These are phyloP conservation scores for Drechslerella stenobrocha DNA, from an alignment of 2,329 filamentous ascomycete species.

Conservation along the genomic window DNA sequence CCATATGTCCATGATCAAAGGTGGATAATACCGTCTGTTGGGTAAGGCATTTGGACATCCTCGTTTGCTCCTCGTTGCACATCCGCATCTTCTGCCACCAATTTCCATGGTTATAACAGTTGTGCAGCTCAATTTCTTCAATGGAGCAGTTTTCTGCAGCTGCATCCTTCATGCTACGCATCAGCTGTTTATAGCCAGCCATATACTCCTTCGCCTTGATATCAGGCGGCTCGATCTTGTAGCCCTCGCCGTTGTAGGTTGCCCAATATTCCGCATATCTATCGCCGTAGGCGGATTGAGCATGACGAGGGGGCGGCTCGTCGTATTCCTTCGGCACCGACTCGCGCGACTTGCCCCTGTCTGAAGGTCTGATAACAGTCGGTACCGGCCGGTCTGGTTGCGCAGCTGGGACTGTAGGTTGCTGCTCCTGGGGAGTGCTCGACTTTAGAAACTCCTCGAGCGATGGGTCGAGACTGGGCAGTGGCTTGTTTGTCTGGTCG, in stretches of 20 bases:
- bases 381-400: conserved; percentile 58
- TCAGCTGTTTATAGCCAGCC: conserved; percentile 80
- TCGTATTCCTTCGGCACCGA: conserved; percentile 16
- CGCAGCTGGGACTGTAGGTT: conserved; percentile 27
- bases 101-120: conserved; percentile 76
- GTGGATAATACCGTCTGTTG: conserved; percentile 71
- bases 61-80: conserved; percentile 75
- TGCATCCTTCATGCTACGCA: conserved; percentile 73
- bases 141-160: conserved; percentile 91
- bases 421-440: conserved; percentile 66
- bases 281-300: conserved; percentile 61
- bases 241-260: conserved; percentile 69
- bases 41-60: conserved; percentile 82
- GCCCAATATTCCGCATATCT: conserved; percentile 89
- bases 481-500: conserved; percentile 62
- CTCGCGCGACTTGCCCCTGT: conserved; percentile 10
- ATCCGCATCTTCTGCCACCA: conserved; percentile 72
- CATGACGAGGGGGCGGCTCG: conserved; percentile 48
- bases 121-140: conserved; percentile 78
- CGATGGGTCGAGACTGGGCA: conserved; percentile 76
- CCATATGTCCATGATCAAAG: background rate
- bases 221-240: conserved; percentile 69
- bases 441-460: conserved; percentile 83
- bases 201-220: conserved; percentile 80
- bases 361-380: conserved; percentile 48